Base-by-base conservation (phyloP, 1,139 yeast species). In the Candida mesenterica region DNA sequence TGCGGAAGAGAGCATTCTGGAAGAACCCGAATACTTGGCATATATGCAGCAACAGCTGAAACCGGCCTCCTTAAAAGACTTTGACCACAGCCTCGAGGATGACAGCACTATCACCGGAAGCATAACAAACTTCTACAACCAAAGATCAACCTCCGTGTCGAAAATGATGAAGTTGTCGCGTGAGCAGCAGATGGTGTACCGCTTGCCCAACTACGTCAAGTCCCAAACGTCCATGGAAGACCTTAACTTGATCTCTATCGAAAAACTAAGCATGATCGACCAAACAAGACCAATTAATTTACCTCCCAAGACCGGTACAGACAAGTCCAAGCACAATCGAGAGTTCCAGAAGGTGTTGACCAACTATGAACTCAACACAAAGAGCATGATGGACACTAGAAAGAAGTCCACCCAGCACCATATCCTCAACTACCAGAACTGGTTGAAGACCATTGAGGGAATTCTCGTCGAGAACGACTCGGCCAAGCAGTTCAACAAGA, bases 241-340 rank as follows among this genome's bases (percentile, higher is more conserved):
- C 38, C 48, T 69, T 34, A 57, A 58, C 28, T 53, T 68, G 26
- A 57, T 69, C 4, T 67, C 73, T n/a, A 63, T 62, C 1, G 75
- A 69, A 42, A 69, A 69, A 36, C 53, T 69, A 33, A 59, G 52
- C 31, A 49, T 52, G 10, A 46, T 69, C 15, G 75, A 70, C 46
- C 75, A 68, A 46, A 59, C 72, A 3, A 57, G 76, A 37, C 76
- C 76, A 15, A 68, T 68, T 25, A 63, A 70, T 43, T 52, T 70
- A 26, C 76, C 76, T 14, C 76, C 76, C 0, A 70, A 70, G 42
- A 48, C 56, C 12, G 41, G 43, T 3, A 40, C 41, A 19, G 76
- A 70, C 42, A 65, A 59, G 31, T 45, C 57, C 10, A 67, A 62
- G 42, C 76, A 70, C 43, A 61, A 62, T 40, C 59, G 55, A 32